phyloP scores from a whole-genome alignment of 176 grass and related monocot genomes.

The Raddia distichophylla region DNA sequence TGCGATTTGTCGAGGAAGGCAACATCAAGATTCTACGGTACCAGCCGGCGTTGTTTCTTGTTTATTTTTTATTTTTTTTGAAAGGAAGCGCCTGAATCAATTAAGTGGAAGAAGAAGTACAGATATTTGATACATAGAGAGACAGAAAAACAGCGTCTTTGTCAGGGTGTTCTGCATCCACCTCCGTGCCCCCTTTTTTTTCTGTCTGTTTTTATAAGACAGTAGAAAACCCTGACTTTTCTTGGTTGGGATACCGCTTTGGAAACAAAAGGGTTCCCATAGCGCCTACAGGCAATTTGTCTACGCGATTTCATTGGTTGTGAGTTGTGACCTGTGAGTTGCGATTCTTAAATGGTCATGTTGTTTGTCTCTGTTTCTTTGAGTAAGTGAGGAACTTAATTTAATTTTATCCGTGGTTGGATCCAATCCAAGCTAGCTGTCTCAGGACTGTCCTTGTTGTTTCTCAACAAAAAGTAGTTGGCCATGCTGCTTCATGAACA shows the following conservation, averaged over 20 bases:
- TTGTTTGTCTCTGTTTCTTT: constrained; percentile 23
- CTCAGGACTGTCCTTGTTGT: constrained; percentile 4
- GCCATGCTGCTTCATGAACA: background rate
- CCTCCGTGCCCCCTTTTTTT: background rate
- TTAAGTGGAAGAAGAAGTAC: too few species aligned
- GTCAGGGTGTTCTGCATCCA: background rate
- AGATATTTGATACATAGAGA: too few species aligned
- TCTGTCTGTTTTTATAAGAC: background rate
- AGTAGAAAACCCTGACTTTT: constrained; percentile 19
- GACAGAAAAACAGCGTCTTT: background rate
- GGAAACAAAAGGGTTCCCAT: background rate
- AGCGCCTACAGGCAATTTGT: background rate
- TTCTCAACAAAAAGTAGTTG: background rate
- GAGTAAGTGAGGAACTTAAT: background rate
- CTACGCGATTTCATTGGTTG: background rate
- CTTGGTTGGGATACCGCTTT: background rate
- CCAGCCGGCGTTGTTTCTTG: background rate
- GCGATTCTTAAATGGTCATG: background rate
- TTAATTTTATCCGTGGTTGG: constrained; percentile 8
- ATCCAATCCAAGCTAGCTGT: background rate
- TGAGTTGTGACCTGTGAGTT: background rate
- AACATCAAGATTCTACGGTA: constrained; percentile 23
- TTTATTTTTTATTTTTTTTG: constrained; percentile 9
- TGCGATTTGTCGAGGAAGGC: background rate
- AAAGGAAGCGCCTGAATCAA: too few species aligned